phyloP scores from a whole-genome alignment of 2,329 filamentous ascomycete genomes.

The Pezicula carpinea region DNA sequence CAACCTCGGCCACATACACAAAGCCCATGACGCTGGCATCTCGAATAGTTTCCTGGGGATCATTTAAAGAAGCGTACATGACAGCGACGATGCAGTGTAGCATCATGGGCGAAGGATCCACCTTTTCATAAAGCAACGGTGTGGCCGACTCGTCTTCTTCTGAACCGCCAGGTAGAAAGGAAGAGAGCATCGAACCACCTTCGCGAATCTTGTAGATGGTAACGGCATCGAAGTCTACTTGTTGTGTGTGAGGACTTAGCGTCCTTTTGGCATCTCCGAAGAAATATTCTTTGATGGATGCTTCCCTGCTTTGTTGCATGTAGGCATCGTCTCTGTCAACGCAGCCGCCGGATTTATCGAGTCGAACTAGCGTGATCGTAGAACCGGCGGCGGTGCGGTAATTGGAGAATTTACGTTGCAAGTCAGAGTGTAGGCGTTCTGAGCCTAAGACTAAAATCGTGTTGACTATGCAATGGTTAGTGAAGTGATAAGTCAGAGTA shows the following conservation, averaged over 20 bases:
- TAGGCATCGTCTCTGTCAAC: constrained; percentile 70
- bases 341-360: constrained; percentile 83
- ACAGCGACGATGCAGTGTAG: constrained; percentile 82
- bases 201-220: constrained; percentile 67
- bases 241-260: constrained; percentile 82
- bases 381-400: constrained; percentile 57
- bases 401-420: constrained; percentile 62
- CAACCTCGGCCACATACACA: constrained; percentile 86
- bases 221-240: constrained; percentile 71
- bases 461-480: constrained; percentile 50
- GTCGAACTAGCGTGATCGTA: constrained; percentile 66
- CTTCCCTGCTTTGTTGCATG: constrained; percentile 68
- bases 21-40: constrained; percentile 87
- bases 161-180: constrained; percentile 28
- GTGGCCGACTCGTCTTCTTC: constrained; percentile 24
- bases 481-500: neutral
- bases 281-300: constrained; percentile 86
- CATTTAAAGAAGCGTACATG: constrained; percentile 68
- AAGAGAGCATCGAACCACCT: constrained; percentile 38
- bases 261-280: constrained; percentile 76
- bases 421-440: constrained; percentile 68
- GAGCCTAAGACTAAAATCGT: constrained; percentile 80
- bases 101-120: constrained; percentile 62
- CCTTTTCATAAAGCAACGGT: constrained; percentile 48
- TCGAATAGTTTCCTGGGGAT: constrained; percentile 67